Conservation (phyloP, 345 rosid species). For the Ceriops tagal region DNA sequence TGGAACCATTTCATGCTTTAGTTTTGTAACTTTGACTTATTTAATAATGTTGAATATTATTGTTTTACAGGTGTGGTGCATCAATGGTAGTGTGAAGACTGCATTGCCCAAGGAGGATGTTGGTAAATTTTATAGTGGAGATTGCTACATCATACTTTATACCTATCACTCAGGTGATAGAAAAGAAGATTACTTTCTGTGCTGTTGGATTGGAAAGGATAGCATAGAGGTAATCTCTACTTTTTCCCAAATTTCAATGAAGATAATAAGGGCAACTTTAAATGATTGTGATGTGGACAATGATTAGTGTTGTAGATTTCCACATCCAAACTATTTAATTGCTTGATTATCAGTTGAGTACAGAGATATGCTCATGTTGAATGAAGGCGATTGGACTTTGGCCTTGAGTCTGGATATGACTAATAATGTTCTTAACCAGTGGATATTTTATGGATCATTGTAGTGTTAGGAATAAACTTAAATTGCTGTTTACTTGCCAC, state of each 20-base stretch:
- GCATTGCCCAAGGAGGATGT: slow-evolving; percentile 70
- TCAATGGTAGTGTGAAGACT: slow-evolving; percentile 75
- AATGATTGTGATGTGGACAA: background rate
- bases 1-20: slow-evolving; percentile 9
- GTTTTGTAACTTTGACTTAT: background rate
- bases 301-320: background rate
- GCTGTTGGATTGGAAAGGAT: slow-evolving; percentile 93
- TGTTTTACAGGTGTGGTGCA: slow-evolving; percentile 71
- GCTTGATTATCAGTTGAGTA: too few relatives aligned
- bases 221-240: slow-evolving; percentile 68
- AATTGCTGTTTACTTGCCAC: too few relatives aligned
- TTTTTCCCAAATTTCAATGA: background rate
- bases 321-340: background rate
- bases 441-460: too few relatives aligned
- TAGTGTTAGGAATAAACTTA: too few relatives aligned
- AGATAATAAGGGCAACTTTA: background rate
- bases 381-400: too few relatives aligned
- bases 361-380: too few relatives aligned
- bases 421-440: too few relatives aligned
- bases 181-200: slow-evolving; percentile 90
- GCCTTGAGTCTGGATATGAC: too few relatives aligned
- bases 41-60: slow-evolving; percentile 9
- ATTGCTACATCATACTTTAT: slow-evolving; percentile 90
- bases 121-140: slow-evolving; percentile 91
- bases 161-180: slow-evolving; percentile 89